These are phyloP conservation scores for Ophiostoma triangulosporum DNA, from an alignment of 2,329 filamentous ascomycete genomes.

Conservation along the genomic window DNA sequence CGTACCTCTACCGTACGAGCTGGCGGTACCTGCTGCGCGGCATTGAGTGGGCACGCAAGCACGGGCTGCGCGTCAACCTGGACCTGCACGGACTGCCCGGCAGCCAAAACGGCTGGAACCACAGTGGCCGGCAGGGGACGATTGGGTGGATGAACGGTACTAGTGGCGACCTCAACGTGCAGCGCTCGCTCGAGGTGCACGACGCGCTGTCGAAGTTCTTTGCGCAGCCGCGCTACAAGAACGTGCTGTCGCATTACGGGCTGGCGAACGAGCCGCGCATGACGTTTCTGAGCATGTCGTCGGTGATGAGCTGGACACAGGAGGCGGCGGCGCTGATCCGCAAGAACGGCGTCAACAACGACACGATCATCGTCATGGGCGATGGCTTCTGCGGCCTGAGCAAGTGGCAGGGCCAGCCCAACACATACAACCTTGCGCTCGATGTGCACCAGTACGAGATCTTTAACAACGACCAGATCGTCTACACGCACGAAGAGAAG, in stretches of 20 bases:
- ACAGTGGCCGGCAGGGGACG: slow-evolving; percentile 68
- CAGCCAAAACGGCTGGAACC: slow-evolving; percentile 96
- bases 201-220: slow-evolving; percentile 84
- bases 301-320: slow-evolving; percentile 69
- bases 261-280: slow-evolving; percentile 91
- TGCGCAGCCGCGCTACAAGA: slow-evolving; percentile 80
- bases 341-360: slow-evolving; percentile 53
- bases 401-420: slow-evolving; percentile 80
- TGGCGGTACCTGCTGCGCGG: slow-evolving; percentile 89
- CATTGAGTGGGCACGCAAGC: slow-evolving; percentile 87
- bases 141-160: slow-evolving; percentile 91
- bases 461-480: slow-evolving; percentile 83
- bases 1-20: slow-evolving; percentile 72
- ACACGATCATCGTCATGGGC: slow-evolving; percentile 66
- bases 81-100: slow-evolving; percentile 87
- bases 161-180: slow-evolving; percentile 61
- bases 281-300: slow-evolving; percentile 50
- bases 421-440: slow-evolving; percentile 62
- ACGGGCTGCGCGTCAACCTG: slow-evolving; percentile 83
- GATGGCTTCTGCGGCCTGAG: slow-evolving; percentile 87
- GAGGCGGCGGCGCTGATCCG: slow-evolving; percentile 60
- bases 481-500: slow-evolving; percentile 68
- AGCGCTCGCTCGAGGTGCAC: slow-evolving; percentile 78
- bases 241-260: slow-evolving; percentile 85
- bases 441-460: slow-evolving; percentile 98